Evolutionary conservation across 441 rosid species (phyloP).

Genomic region (Rhodomyrtus psidioides): DNA sequence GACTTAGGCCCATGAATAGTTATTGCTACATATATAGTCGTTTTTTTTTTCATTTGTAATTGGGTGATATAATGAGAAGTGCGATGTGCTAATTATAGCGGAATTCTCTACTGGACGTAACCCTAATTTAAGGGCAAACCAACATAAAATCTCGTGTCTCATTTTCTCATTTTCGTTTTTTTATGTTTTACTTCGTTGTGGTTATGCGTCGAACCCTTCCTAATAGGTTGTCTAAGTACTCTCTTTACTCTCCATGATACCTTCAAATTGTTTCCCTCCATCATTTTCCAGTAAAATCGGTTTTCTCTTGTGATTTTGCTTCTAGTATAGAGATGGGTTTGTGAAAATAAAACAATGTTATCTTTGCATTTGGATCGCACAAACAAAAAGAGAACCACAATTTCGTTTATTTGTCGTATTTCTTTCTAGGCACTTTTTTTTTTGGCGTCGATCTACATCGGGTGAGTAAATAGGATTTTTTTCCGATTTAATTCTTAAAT

Average conservation of each 20-base stretch:
- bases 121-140: too few relatives aligned
- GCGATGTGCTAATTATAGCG: too few relatives aligned
- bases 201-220: too few relatives aligned
- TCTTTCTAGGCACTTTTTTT: not conserved
- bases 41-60: too few relatives aligned
- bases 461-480: not conserved
- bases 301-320: not conserved
- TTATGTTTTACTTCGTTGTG: too few relatives aligned
- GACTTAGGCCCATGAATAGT: too few relatives aligned
- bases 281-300: not conserved
- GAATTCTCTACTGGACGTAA: too few relatives aligned
- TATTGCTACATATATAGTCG: too few relatives aligned
- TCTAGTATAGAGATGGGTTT: constrained; percentile 14
- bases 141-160: too few relatives aligned
- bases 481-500: too few relatives aligned
- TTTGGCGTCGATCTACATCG: not conserved
- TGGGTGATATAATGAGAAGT: too few relatives aligned
- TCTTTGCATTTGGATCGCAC: not conserved
- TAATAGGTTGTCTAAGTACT: constrained; percentile 37
- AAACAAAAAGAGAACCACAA: not conserved
- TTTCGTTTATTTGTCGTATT: not conserved
- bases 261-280: not conserved
- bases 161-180: too few relatives aligned
- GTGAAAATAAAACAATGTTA: not conserved
- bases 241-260: not conserved